Evolutionary conservation across 345 rosid species (phyloP), one percentile per base, ranked within the genome.

Genomic region (Sonneratia alba): DNA sequence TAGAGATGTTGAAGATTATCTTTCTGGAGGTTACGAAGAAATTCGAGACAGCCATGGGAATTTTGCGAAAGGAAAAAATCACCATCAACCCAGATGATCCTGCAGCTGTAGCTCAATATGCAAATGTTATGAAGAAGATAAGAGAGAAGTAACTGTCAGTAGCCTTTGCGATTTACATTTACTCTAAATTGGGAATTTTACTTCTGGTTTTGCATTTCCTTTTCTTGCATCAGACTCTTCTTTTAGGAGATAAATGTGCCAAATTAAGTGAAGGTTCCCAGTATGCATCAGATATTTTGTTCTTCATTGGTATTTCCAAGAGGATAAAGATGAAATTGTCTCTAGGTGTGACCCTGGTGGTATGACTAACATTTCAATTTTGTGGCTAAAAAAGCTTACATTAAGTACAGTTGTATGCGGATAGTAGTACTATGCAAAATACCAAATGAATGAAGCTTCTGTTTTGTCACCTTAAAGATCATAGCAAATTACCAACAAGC

Each of bases 1-100:
- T 59, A 95, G 99, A 88, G 87, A 87, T 92, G 93, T 77, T 96
- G 88, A 96, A 96, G 91, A 82, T 85, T 78, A 83, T 96, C 79
- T 96, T 89, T 79, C 72, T 85, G 78, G 99, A 92, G 3, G 84
- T 96, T 68, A 91, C 89, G 88, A 85, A 84, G 71, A 92, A 96
- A 67, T 96, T 85, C 69, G 91, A 88, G 81, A 82, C 88, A 3
- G 98, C 98, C 32, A 71, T 96, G 55, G 98, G 92, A 66, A 70
- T 92, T 77, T 82, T 92, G 72, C 83, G 87, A 22, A 87, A 88
- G 87, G 99, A 96, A 80, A 92, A 91, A 80, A 92, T 96, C 83
- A 91, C 91, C 77, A 87, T 96, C 70, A 91, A 72, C 71, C 98
- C 99, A 22, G 88, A 91, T 45, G 93, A 96, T 81, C 92, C 93